Percentiles rank a stretch among this genome's conserved stretches.
Evolutionary conservation across 441 rosid species (phyloP).

Genomic region (Raphanus hybrid): DNA sequence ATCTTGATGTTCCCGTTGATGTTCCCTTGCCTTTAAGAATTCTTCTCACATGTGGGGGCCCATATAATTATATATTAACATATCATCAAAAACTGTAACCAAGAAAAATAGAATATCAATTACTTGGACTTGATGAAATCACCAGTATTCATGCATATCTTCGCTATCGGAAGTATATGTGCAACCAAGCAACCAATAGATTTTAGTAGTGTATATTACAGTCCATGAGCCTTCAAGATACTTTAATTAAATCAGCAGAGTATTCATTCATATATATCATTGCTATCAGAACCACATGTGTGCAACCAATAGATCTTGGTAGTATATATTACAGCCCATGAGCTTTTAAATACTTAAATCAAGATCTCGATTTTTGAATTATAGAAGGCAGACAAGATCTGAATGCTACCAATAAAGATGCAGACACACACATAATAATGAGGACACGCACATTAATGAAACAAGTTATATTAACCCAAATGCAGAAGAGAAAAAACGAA

Average conservation of each 20-base stretch:
- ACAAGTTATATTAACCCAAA: neutral
- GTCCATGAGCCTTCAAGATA: neutral
- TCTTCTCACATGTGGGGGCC: neutral
- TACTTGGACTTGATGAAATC: neutral
- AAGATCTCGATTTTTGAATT: neutral
- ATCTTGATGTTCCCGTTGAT: neutral
- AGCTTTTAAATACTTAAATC: neutral
- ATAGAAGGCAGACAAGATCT: neutral
- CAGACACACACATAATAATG: neutral
- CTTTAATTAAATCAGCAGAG: neutral
- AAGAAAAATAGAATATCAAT: neutral
- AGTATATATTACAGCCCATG: too few relatives aligned
- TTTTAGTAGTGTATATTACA: neutral
- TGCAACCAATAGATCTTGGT: too few relatives aligned
- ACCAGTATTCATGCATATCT: neutral
- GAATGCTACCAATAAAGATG: neutral
- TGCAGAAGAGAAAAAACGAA: neutral
- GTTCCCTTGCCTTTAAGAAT: neutral
- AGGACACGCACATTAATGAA: too few relatives aligned
- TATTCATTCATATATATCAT: too few relatives aligned
- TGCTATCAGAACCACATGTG: too few relatives aligned
- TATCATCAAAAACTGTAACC: neutral
- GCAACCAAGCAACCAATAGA: neutral
- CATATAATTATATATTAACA: too few relatives aligned
- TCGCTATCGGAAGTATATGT: neutral